Percentiles rank a stretch among this genome's conserved stretches.
Evolutionary conservation across 2,329 filamentous ascomycete genomes (phyloP).

Genomic region (Sarocladium oryzae): DNA sequence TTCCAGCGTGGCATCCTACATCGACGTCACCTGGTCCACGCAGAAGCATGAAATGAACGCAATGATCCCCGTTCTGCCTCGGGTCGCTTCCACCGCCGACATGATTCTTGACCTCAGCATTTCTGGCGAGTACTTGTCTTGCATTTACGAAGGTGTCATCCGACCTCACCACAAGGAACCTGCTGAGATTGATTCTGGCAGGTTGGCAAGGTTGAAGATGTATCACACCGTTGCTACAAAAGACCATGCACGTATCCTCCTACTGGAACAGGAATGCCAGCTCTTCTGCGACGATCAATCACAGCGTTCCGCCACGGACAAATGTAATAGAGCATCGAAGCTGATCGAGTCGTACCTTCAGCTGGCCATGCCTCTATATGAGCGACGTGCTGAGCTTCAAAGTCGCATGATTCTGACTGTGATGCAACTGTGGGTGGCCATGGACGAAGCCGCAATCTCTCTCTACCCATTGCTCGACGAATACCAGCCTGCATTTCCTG

Average conservation of each 20-base stretch:
- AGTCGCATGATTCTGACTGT: constrained; percentile 17
- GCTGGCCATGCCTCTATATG: not conserved
- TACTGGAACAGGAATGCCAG: not conserved
- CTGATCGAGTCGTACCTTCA: not conserved
- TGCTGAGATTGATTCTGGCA: not conserved
- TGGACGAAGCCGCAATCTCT: constrained; percentile 42
- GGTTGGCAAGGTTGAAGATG: not conserved
- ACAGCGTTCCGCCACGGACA: not conserved
- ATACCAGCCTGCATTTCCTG: constrained; percentile 44
- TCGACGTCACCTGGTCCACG: not conserved
- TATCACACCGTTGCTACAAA: not conserved
- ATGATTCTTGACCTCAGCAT: not conserved
- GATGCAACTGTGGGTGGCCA: constrained; percentile 50
- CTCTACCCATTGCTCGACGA: constrained; percentile 40
- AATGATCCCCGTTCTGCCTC: not conserved
- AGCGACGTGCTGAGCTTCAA: not conserved
- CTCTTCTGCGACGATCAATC: not conserved
- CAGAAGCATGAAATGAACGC: not conserved
- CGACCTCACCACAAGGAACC: not conserved
- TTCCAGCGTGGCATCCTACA: not conserved
- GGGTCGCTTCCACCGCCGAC: not conserved
- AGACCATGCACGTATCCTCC: not conserved
- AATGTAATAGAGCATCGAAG: not conserved
- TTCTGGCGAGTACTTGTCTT: not conserved
- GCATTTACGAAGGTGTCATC: not conserved